Percentiles rank a stretch among this genome's conserved stretches.
phyloP scores from a whole-genome alignment of 805 yeast genomes.

The Ogataea nakhonphanomensis region DNA sequence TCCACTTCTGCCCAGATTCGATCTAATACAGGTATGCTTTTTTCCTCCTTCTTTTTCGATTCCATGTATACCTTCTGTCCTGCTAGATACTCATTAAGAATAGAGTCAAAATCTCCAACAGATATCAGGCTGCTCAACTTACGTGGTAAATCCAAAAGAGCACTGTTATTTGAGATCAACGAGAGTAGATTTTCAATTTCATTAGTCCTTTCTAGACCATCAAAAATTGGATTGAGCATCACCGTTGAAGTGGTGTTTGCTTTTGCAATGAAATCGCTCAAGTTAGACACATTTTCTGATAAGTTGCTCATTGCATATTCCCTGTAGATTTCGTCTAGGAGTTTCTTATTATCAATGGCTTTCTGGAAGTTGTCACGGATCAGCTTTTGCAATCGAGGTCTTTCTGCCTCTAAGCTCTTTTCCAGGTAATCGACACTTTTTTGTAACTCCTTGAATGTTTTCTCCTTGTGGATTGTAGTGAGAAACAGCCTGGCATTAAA shows the following conservation, averaged over 20 bases:
- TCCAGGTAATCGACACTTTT: constrained; percentile 49
- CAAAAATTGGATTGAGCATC: constrained; percentile 57
- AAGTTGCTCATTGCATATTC: constrained; percentile 41
- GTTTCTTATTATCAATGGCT: constrained; percentile 62
- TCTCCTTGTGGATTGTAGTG: constrained; percentile 52
- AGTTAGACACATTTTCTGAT: constrained; percentile 14
- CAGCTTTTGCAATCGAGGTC: constrained; percentile 45
- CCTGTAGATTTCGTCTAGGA: constrained; percentile 56
- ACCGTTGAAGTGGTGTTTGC: constrained; percentile 50
- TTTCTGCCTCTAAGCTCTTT: constrained; percentile 44
- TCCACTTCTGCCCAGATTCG: constrained; percentile 58
- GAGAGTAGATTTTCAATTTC: constrained; percentile 47
- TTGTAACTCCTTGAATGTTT: constrained; percentile 48
- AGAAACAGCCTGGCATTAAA: constrained; percentile 58
- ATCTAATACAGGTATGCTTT: constrained; percentile 36
- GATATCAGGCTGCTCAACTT: constrained; percentile 40
- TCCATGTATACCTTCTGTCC: constrained; percentile 34
- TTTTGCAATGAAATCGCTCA: constrained; percentile 40
- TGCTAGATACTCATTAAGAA: constrained; percentile 53
- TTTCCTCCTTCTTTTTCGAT: constrained; percentile 9
- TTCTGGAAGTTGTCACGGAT: constrained; percentile 59
- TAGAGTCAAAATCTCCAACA: constrained; percentile 52
- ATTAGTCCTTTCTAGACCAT: constrained; percentile 44
- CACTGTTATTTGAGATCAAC: constrained; percentile 49
- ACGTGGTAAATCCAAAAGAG: constrained; percentile 57